Percentiles rank a stretch among this genome's conserved stretches.
Conservation (phyloP, 345 rosid species). For the Camelina sativa region DNA sequence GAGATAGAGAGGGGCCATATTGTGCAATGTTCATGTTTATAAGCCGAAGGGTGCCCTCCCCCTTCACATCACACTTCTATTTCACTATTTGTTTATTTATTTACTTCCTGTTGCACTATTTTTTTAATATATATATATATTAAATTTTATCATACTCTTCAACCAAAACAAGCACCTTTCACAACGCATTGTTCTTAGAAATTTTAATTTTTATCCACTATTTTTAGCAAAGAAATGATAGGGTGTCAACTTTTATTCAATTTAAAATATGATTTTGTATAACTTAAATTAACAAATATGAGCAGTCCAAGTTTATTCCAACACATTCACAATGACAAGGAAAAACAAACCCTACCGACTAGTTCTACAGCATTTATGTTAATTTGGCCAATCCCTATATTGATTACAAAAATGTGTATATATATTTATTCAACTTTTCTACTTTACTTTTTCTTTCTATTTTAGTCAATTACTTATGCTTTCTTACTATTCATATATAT, state of each 20-base stretch:
- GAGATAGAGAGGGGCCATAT: conserved; percentile 38
- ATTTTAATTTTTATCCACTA: neutral
- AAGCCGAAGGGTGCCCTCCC: conserved; percentile 37
- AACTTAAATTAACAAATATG: neutral
- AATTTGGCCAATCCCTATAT: neutral
- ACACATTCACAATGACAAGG: neutral
- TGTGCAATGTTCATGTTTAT: conserved; percentile 8
- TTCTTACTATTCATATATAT: neutral
- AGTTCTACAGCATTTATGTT: neutral
- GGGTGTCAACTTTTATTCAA: neutral
- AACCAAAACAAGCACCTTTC: neutral
- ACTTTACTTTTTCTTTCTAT: neutral
- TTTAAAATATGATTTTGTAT: neutral
- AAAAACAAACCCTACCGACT: neutral
- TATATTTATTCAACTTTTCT: neutral
- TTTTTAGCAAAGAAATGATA: neutral
- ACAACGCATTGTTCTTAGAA: neutral
- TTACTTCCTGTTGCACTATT: neutral
- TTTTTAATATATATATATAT: neutral
- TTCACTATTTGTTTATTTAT: conserved; percentile 15
- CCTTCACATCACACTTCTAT: conserved; percentile 34
- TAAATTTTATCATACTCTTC: neutral
- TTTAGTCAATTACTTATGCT: neutral
- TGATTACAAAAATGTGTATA: neutral
- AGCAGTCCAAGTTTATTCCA: conserved; percentile 3